Evolutionary conservation across 2,329 filamentous ascomycete genomes (phyloP), one percentile per base, ranked within the genome.

Genomic region (Fusarium devonianum): DNA sequence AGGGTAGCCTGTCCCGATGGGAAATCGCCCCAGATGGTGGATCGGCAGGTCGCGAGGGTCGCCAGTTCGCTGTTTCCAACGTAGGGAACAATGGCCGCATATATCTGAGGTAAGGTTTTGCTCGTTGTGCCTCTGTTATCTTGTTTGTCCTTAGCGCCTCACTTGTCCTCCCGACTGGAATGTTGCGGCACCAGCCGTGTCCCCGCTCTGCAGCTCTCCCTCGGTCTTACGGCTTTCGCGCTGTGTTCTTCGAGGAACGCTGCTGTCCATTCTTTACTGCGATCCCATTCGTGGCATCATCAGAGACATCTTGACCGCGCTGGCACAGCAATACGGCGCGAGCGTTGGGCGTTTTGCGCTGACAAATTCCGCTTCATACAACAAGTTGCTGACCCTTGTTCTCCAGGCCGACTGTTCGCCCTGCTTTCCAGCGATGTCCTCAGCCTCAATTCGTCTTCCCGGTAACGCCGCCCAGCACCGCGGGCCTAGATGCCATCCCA

Each of bases 1-100:
- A 63, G 34, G 53, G 49, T 14, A 60, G 41, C 33, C 43, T 50
- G 16, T 29, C 52, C 19, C 83, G 77, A 65, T 76, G 74, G 62
- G 81, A 84, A 43, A 74, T 84, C 48, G 73, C 77, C n/a, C 78
- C 81, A 9, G 87, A 90, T 64, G 81, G 81, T 49, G 73, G 78
- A 48, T 82, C 84, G 35, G 82, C 78, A 44, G 80, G 82, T 23
- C 80, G 86, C 51, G 84, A 86, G 67, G 86, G 85, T 37, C 82
- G 87, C 44, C 85, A 90, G 65, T 92, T 93, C 68, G 86, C 88
- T 2, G 89, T 93, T 44, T 85, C 87, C 39, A 92, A 92, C 70
- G 89, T 93, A 51, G 89, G 89, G 17, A 89, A 91, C 68, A 91
- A 92, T 72, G 89, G 89, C 28, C 85, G 86, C 68, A 90, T 93